Evolutionary conservation across 495 filamentous ascomycete genomes (phyloP).

Genomic region (Penicillium subrubescens): DNA sequence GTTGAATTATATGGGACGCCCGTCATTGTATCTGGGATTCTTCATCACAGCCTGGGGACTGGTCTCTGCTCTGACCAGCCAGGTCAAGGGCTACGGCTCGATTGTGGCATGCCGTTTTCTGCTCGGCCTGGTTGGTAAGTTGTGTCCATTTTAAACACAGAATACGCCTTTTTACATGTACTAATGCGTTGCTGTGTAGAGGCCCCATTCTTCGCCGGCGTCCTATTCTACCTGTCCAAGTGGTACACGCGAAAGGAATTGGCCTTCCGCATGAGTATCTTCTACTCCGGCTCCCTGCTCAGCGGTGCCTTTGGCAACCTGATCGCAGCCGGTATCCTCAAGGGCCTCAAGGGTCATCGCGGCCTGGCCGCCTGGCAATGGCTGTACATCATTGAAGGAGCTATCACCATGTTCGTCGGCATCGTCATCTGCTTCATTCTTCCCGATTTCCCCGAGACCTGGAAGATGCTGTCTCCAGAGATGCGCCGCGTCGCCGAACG

Average conservation of each 20-base stretch:
- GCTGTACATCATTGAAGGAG: constrained; percentile 55
- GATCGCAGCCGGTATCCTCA: constrained; percentile 57
- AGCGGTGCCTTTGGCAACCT: constrained; percentile 67
- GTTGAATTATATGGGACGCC: constrained; percentile 58
- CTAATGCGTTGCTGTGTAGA: constrained; percentile 26
- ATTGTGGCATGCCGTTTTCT: constrained; percentile 58
- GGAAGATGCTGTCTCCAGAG: constrained; percentile 46
- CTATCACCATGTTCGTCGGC: constrained; percentile 45
- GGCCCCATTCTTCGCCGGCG: constrained; percentile 54
- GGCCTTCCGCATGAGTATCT: constrained; percentile 61
- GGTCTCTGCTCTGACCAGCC: constrained; percentile 53
- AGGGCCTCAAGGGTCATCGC: constrained; percentile 40
- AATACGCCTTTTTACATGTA: background rate
- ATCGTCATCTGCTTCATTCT: constrained; percentile 43
- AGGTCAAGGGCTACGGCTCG: constrained; percentile 52
- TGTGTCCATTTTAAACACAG: background rate
- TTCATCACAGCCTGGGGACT: constrained; percentile 58
- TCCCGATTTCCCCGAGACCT: constrained; percentile 54
- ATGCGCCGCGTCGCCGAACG: constrained; percentile 53
- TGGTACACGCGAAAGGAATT: constrained; percentile 64
- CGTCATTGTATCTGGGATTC: constrained; percentile 49
- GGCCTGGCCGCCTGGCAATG: constrained; percentile 54
- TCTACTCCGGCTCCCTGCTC: constrained; percentile 66
- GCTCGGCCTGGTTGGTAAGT: constrained; percentile 48
- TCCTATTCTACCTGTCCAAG: constrained; percentile 58